Evolutionary conservation across 129 eudicot species (phyloP).

Genomic region (Chrysanthemum lavandulifolium): DNA sequence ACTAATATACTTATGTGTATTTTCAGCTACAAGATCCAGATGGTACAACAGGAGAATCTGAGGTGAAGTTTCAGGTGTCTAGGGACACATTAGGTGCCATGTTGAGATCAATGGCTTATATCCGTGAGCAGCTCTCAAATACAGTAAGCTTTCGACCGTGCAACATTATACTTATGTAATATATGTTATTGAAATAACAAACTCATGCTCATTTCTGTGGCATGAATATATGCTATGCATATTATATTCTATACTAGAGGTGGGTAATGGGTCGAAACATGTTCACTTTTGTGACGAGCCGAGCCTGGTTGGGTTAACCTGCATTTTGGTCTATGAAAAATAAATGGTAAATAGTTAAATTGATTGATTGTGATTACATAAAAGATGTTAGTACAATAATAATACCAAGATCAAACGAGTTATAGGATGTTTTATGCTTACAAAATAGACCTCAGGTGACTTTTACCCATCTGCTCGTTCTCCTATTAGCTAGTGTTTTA

Average conservation of each 20-base stretch:
- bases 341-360: too few relatives aligned
- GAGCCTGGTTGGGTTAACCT: background rate
- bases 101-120: slow-evolving; percentile 98
- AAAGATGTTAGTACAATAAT: background rate
- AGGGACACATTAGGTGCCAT: slow-evolving; percentile 96
- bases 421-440: background rate
- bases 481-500: background rate
- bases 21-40: slow-evolving; percentile 88
- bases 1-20: slow-evolving; percentile 4
- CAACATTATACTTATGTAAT: slow-evolving; percentile 6
- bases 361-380: background rate
- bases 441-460: background rate
- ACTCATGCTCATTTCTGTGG: background rate
- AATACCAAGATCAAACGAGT: background rate
- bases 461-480: background rate
- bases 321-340: background rate
- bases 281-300: background rate
- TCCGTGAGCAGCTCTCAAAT: slow-evolving; percentile 86
- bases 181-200: background rate
- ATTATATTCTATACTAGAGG: background rate
- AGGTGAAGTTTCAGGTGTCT: slow-evolving; percentile 93
- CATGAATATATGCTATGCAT: background rate
- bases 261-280: background rate
- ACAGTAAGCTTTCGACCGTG: slow-evolving; percentile 43
- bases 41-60: slow-evolving; percentile 76